Evolutionary conservation across 2,329 filamentous ascomycete species (phyloP).

Genomic region (Pseudogymnoascus sp.): DNA sequence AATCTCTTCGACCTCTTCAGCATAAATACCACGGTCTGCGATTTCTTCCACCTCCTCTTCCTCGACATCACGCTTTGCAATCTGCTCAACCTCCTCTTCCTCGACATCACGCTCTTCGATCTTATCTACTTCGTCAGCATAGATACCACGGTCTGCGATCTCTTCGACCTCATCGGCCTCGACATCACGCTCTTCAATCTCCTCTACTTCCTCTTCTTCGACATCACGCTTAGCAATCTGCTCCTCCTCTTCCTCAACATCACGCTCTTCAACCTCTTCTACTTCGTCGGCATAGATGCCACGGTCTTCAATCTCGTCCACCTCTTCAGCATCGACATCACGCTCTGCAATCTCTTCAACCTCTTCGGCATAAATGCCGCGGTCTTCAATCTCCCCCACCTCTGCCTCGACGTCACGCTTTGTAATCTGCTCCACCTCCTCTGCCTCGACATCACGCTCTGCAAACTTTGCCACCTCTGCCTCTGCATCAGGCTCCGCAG

Average conservation of each 20-base stretch:
- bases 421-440: background rate
- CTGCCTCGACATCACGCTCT: background rate
- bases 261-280: too few species aligned
- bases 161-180: background rate
- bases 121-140: background rate
- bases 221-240: background rate
- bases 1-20: background rate
- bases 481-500: background rate
- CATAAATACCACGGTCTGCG: background rate
- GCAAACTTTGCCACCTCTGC: background rate
- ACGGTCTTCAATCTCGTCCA: background rate
- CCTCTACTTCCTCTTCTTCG: background rate
- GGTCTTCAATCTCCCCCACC: background rate
- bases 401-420: background rate
- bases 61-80: background rate
- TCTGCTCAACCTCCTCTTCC: background rate
- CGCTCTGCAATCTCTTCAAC: background rate
- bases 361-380: background rate
- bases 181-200: background rate
- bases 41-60: background rate
- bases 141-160: background rate
- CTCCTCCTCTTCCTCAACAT: background rate
- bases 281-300: background rate
- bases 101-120: background rate
- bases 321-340: background rate